phyloP scores from a whole-genome alignment of 2,329 filamentous ascomycete species.

The Ascocoryne sarcoides region DNA sequence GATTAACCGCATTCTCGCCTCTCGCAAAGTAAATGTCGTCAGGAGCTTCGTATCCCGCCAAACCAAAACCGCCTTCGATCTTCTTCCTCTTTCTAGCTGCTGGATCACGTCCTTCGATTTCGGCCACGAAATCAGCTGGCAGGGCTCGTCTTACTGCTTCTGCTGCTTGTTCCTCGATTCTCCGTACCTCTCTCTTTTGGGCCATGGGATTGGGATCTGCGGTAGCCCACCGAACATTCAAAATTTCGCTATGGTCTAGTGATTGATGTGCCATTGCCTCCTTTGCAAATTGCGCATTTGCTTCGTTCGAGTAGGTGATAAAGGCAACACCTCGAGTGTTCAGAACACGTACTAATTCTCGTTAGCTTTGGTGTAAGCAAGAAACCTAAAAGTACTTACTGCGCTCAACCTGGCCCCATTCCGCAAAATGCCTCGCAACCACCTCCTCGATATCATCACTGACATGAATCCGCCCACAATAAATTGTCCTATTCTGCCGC shows the following conservation, averaged over 20 bases:
- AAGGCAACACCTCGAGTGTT: conserved; percentile 88
- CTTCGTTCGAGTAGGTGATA: conserved; percentile 86
- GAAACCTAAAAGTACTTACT: conserved; percentile 31
- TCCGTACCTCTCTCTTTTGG: conserved; percentile 79
- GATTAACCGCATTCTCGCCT: conserved; percentile 60
- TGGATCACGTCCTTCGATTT: conserved; percentile 86
- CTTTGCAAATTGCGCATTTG: conserved; percentile 83
- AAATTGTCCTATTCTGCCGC: conserved; percentile 88
- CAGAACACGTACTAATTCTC: conserved; percentile 57
- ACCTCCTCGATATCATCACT: conserved; percentile 96
- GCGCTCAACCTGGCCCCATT: conserved; percentile 91
- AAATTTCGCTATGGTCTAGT: conserved; percentile 81
- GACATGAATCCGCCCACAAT: conserved; percentile 88
- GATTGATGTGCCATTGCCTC: conserved; percentile 95
- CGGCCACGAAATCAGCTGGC: conserved; percentile 82
- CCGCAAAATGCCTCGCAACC: conserved; percentile 86
- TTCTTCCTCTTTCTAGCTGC: conserved; percentile 82
- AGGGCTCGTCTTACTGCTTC: conserved; percentile 84
- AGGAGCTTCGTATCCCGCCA: conserved; percentile 72
- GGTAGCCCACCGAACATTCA: conserved; percentile 96
- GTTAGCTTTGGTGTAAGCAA: conserved; percentile 15
- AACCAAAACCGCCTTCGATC: conserved; percentile 78
- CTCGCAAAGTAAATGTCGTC: conserved; percentile 89
- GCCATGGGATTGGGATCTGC: conserved; percentile 93
- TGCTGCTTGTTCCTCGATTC: conserved; percentile 91